Evolutionary conservation across 1,284 basidiomycete genomes (phyloP).

Genomic region (Anthracocystis walkeri): DNA sequence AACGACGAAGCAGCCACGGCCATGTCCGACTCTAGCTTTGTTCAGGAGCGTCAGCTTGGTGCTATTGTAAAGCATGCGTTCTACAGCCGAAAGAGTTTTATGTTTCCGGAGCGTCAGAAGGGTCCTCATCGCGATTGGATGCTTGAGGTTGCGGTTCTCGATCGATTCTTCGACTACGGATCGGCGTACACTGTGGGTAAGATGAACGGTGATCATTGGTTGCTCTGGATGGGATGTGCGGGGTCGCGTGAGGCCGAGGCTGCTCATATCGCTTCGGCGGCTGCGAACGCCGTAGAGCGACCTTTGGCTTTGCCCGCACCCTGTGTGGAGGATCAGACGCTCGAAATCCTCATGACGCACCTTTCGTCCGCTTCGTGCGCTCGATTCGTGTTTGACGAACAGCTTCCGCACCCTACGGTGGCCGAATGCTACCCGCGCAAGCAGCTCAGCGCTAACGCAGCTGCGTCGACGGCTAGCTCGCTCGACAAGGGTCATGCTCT

Average conservation of each 20-base stretch:
- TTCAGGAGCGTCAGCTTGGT: conserved; percentile 54
- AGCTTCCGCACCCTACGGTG: conserved; percentile 38
- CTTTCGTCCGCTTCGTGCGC: conserved; percentile 81
- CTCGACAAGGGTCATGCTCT: conserved; percentile 73
- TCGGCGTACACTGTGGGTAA: conserved; percentile 97
- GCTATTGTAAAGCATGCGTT: conserved; percentile 73
- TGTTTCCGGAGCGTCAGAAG: conserved; percentile 96
- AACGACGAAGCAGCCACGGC: conserved; percentile 28
- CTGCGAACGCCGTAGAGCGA: conserved; percentile 33
- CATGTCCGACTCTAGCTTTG: conserved; percentile 39
- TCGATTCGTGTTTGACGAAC: conserved; percentile 79
- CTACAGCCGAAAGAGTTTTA: conserved; percentile 98
- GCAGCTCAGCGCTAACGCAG: conserved; percentile 15
- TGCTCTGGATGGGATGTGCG: conserved; percentile 78
- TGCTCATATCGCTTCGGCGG: conserved; percentile 42
- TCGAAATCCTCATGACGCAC: conserved; percentile 98
- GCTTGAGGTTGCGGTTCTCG: conserved; percentile 90
- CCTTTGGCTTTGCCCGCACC: conserved; percentile 51
- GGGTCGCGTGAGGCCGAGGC: conserved; percentile 54
- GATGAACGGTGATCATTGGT: conserved; percentile 98
- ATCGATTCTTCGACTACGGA: conserved; percentile 83
- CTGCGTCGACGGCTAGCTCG: conserved; percentile 9
- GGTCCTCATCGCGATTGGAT: conserved; percentile 96
- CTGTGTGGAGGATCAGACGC: conserved; percentile 80
- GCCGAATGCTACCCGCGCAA: conserved; percentile 50